phyloP scores from a whole-genome alignment of 2,329 filamentous ascomycete genomes.

The Aschersonia sp. region DNA sequence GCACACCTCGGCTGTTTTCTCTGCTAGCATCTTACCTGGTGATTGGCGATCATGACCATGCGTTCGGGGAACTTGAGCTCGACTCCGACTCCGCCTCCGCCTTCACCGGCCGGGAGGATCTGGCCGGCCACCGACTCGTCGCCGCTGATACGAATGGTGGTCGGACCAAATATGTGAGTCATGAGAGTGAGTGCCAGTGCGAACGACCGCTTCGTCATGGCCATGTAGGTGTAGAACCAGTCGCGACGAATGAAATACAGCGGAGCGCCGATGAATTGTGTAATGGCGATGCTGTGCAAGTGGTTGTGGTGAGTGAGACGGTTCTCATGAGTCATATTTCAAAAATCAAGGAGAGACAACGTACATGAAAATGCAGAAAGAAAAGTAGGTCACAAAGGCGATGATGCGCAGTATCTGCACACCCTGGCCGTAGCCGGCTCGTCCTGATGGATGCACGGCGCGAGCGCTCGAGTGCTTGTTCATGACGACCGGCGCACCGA shows the following conservation, averaged over 20 bases:
- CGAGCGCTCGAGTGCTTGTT: slow-evolving; percentile 4
- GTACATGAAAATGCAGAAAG: slow-evolving; percentile 31
- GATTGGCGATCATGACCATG: slow-evolving; percentile 74
- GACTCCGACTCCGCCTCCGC: slow-evolving; percentile 57
- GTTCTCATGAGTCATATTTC: background rate
- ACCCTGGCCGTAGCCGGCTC: slow-evolving; percentile 32
- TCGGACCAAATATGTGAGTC: slow-evolving; percentile 81
- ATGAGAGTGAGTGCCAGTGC: slow-evolving; percentile 64
- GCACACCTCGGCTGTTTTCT: slow-evolving; percentile 8
- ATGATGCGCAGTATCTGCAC: slow-evolving; percentile 37
- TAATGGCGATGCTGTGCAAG: slow-evolving; percentile 42
- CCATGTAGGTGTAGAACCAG: slow-evolving; percentile 76
- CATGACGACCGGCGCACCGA: slow-evolving; percentile 8
- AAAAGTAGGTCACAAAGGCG: slow-evolving; percentile 38
- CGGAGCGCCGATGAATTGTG: slow-evolving; percentile 63
- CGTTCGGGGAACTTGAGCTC: slow-evolving; percentile 71
- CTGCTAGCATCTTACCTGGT: slow-evolving; percentile 41
- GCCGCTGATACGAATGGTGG: slow-evolving; percentile 67
- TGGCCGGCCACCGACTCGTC: slow-evolving; percentile 68
- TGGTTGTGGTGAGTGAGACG: background rate
- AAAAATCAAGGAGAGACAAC: background rate
- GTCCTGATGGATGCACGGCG: slow-evolving; percentile 37
- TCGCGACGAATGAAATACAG: slow-evolving; percentile 64
- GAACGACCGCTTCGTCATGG: slow-evolving; percentile 74
- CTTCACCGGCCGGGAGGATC: slow-evolving; percentile 54